Conservation (phyloP, 306 rosid genomes). For the Sindora glabra region DNA sequence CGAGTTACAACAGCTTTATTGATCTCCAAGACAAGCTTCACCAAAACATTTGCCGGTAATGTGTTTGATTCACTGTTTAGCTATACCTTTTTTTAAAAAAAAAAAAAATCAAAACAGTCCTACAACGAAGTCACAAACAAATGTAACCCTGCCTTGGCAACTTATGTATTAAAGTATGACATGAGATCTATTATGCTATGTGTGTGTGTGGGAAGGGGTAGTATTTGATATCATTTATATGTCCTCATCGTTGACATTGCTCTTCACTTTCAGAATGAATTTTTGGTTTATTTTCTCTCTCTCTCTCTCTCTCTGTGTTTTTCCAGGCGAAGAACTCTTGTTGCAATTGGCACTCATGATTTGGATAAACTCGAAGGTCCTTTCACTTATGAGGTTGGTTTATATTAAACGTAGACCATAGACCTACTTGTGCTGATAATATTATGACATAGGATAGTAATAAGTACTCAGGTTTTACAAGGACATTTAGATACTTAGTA, state of each 20-base stretch:
- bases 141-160: not conserved
- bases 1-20: slow-evolving; percentile 79
- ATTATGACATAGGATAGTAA: not conserved
- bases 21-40: slow-evolving; percentile 98
- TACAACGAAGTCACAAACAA: not conserved
- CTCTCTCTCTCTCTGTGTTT: too few species aligned
- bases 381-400: slow-evolving; percentile 85
- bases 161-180: too few species aligned
- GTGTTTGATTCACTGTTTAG: slow-evolving; percentile 6
- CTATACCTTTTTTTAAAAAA: not conserved
- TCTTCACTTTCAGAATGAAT: not conserved
- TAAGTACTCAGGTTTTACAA: not conserved
- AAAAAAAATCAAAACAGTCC: not conserved
- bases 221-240: not conserved
- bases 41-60: slow-evolving; percentile 92
- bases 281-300: slow-evolving; percentile 1
- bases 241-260: not conserved
- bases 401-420: slow-evolving; percentile 6
- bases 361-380: slow-evolving; percentile 76
- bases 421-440: not conserved
- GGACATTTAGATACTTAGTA: not conserved
- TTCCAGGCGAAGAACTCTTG: slow-evolving; percentile 81
- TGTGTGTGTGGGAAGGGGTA: too few species aligned
- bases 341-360: slow-evolving; percentile 97
- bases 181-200: not conserved